These are phyloP conservation scores for Moesziomyces globuligerus DNA, from an alignment of 1,284 basidiomycete species.

Conservation along the genomic window DNA sequence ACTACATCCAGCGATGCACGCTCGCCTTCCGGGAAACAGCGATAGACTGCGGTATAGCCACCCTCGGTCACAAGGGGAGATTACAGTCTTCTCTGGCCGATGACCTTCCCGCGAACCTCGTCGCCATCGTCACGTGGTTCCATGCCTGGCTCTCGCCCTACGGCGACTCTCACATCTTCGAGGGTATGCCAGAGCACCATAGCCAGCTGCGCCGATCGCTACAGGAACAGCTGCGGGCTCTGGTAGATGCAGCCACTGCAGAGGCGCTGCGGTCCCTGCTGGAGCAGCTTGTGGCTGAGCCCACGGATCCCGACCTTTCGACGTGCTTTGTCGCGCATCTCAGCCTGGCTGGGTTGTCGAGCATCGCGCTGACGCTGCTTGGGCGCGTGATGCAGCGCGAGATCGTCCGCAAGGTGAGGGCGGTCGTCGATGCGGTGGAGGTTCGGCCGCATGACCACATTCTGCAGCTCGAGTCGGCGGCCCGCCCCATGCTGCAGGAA, in stretches of 20 bases:
- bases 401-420: slow-evolving; percentile 33
- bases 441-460: slow-evolving; percentile 20
- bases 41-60: background rate
- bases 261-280: slow-evolving; percentile 15
- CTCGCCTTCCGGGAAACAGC: slow-evolving; percentile 4
- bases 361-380: slow-evolving; percentile 23
- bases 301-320: slow-evolving; percentile 9
- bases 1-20: slow-evolving; percentile 21
- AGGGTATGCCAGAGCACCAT: slow-evolving; percentile 1
- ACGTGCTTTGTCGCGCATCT: slow-evolving; percentile 24
- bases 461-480: slow-evolving; percentile 30
- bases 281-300: slow-evolving; percentile 12
- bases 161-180: slow-evolving; percentile 15
- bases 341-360: slow-evolving; percentile 16
- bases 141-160: slow-evolving; percentile 33
- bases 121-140: slow-evolving; percentile 18
- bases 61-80: background rate
- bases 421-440: slow-evolving; percentile 25
- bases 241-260: slow-evolving; percentile 10
- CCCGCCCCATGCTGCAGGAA: slow-evolving; percentile 22
- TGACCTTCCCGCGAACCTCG: slow-evolving; percentile 10
- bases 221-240: slow-evolving; percentile 18
- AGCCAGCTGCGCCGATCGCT: slow-evolving; percentile 13
- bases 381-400: slow-evolving; percentile 31
- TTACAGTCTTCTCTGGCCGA: background rate